A percentile compares a stretch with the other conserved stretches of the same genome.
phyloP scores from a whole-genome alignment of 345 rosid genomes.

The Nasturtium officinale region DNA sequence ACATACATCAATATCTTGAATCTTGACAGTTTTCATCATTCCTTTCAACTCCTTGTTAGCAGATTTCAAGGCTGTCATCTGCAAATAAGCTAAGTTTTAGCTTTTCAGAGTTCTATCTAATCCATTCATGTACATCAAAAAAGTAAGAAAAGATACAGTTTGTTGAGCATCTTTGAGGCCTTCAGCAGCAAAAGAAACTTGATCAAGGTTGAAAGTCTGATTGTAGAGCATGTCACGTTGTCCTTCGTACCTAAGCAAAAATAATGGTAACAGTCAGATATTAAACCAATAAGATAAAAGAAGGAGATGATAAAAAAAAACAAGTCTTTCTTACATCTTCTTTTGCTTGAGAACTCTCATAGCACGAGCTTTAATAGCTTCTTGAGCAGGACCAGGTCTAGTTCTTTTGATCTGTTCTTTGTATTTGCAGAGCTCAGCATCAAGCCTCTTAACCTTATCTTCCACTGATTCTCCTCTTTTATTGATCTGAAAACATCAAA shows the following conservation, averaged over 20 bases:
- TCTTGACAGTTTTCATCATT: slow-evolving; percentile 98
- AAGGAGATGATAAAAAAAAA: background rate
- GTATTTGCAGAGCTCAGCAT: slow-evolving; percentile 73
- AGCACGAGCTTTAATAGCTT: slow-evolving; percentile 89
- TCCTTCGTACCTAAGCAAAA: slow-evolving; percentile 80
- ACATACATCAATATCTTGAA: slow-evolving; percentile 89
- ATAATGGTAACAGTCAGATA: background rate
- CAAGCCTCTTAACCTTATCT: slow-evolving; percentile 81
- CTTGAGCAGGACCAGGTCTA: slow-evolving; percentile 93
- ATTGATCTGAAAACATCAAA: slow-evolving; percentile 53
- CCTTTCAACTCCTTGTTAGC: slow-evolving; percentile 99
- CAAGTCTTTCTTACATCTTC: slow-evolving; percentile 58
- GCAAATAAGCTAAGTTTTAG: slow-evolving; percentile 24
- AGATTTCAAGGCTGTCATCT: slow-evolving; percentile 90
- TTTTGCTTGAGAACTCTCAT: slow-evolving; percentile 92
- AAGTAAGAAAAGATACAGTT: slow-evolving; percentile 58
- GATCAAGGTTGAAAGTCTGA: slow-evolving; percentile 98
- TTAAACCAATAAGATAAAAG: background rate
- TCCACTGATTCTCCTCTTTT: slow-evolving; percentile 93
- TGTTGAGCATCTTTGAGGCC: slow-evolving; percentile 98
- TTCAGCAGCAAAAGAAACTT: slow-evolving; percentile 98
- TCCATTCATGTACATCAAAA: background rate
- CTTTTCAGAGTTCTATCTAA: background rate
- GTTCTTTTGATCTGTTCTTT: slow-evolving; percentile 86
- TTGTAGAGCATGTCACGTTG: slow-evolving; percentile 97